phyloP scores from a whole-genome alignment of 441 rosid species.

The Melastoma candidum region DNA sequence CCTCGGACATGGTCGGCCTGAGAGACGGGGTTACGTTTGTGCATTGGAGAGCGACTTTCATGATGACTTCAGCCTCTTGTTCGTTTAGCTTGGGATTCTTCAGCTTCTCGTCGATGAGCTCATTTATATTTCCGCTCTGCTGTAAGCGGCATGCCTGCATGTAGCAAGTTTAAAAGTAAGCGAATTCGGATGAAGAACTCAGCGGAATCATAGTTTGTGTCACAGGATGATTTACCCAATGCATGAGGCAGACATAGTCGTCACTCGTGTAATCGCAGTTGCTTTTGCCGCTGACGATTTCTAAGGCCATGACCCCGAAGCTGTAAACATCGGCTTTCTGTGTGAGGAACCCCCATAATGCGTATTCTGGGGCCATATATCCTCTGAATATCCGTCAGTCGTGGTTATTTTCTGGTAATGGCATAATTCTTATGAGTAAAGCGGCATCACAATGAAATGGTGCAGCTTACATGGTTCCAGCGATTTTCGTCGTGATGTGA shows the following conservation, averaged over 20 bases:
- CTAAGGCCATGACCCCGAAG: constrained; percentile 4
- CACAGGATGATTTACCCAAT: constrained; percentile 27
- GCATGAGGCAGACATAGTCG: constrained; percentile 23
- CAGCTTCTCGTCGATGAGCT: constrained; percentile 43
- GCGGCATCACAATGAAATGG: not conserved
- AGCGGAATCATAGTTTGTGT: no score
- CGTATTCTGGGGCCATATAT: constrained; percentile 10
- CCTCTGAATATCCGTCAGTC: not conserved
- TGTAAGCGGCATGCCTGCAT: constrained; percentile 43
- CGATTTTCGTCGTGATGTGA: constrained; percentile 38
- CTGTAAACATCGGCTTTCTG: constrained; percentile 8
- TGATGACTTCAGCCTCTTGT: constrained; percentile 37
- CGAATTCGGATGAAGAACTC: no score
- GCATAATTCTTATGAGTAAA: not conserved
- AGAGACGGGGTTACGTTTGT: constrained; percentile 38
- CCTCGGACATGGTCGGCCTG: constrained; percentile 66
- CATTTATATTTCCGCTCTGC: constrained; percentile 29
- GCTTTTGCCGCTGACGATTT: constrained; percentile 24
- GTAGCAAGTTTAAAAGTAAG: no score
- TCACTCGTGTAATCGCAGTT: constrained; percentile 13
- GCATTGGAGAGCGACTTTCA: constrained; percentile 51
- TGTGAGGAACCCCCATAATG: constrained; percentile 2
- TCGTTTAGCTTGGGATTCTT: constrained; percentile 24
- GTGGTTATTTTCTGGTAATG: no score
- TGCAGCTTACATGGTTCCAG: constrained; percentile 29